These are phyloP conservation scores for Lachnellula subtilissima DNA, from an alignment of 2,329 filamentous ascomycete species.

Conservation along the genomic window DNA sequence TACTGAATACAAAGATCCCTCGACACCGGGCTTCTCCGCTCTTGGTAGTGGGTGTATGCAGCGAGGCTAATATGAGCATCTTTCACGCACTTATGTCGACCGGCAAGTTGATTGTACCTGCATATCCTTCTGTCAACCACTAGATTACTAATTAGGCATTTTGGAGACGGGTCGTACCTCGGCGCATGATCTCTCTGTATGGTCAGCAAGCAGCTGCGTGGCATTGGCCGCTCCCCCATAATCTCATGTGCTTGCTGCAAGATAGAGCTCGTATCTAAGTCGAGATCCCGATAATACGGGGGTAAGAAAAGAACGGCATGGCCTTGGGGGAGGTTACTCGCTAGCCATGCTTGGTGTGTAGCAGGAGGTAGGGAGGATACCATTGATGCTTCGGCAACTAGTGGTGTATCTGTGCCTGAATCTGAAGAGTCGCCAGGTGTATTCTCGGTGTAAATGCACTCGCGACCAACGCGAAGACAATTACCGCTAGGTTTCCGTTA, in stretches of 20 bases:
- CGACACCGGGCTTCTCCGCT: slow-evolving; percentile 6
- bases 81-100: slow-evolving; percentile 10
- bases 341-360: slow-evolving; percentile 8
- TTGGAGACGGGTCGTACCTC: slow-evolving; percentile 3
- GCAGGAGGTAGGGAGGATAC: not conserved
- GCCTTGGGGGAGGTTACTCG: not conserved
- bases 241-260: slow-evolving; percentile 15
- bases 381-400: not conserved
- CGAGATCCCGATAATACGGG: slow-evolving; percentile 4
- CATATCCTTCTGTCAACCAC: not conserved
- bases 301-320: slow-evolving; percentile 1
- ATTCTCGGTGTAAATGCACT: not conserved
- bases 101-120: slow-evolving; percentile 14
- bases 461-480: not conserved
- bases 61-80: slow-evolving; percentile 13
- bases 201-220: slow-evolving; percentile 1
- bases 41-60: slow-evolving; percentile 15
- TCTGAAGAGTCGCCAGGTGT: slow-evolving; percentile 2
- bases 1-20: slow-evolving; percentile 13
- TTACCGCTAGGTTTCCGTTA: not conserved
- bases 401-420: not conserved
- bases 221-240: slow-evolving; percentile 6
- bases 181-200: slow-evolving; percentile 8
- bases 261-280: slow-evolving; percentile 5
- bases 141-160: not conserved